Conservation (phyloP, 2,329 filamentous ascomycete genomes). For the Monilinia polystroma region DNA sequence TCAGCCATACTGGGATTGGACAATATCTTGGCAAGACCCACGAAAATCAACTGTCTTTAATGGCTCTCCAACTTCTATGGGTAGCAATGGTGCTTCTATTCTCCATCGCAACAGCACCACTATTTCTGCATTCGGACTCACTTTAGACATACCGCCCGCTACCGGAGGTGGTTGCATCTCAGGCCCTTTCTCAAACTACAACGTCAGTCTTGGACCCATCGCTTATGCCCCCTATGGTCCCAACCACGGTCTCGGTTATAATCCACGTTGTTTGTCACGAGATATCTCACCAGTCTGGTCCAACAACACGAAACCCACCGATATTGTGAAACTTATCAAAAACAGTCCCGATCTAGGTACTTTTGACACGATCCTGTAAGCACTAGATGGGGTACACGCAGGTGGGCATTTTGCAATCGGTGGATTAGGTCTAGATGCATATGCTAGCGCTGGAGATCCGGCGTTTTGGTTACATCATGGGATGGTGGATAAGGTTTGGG, state of each 20-base stretch:
- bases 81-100: constrained; percentile 47
- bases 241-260: constrained; percentile 12
- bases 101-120: constrained; percentile 36
- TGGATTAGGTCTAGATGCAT: constrained; percentile 40
- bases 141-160: constrained; percentile 46
- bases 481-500: constrained; percentile 48
- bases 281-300: neutral
- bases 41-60: constrained; percentile 54
- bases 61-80: constrained; percentile 51
- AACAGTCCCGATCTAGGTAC: neutral
- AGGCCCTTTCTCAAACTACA: constrained; percentile 12
- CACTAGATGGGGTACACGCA: constrained; percentile 10
- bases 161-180: constrained; percentile 53
- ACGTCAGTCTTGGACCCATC: constrained; percentile 15
- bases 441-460: constrained; percentile 46
- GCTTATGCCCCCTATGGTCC: constrained; percentile 2
- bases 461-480: constrained; percentile 49
- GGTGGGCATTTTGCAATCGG: constrained; percentile 19
- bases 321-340: neutral
- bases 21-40: constrained; percentile 40
- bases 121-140: constrained; percentile 28
- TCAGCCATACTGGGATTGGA: constrained; percentile 39
- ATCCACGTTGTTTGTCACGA: constrained; percentile 15
- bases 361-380: constrained; percentile 3
- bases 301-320: constrained; percentile 6